These are phyloP conservation scores for Sindora glabra DNA, from an alignment of 306 rosid genomes.

Conservation along the genomic window DNA sequence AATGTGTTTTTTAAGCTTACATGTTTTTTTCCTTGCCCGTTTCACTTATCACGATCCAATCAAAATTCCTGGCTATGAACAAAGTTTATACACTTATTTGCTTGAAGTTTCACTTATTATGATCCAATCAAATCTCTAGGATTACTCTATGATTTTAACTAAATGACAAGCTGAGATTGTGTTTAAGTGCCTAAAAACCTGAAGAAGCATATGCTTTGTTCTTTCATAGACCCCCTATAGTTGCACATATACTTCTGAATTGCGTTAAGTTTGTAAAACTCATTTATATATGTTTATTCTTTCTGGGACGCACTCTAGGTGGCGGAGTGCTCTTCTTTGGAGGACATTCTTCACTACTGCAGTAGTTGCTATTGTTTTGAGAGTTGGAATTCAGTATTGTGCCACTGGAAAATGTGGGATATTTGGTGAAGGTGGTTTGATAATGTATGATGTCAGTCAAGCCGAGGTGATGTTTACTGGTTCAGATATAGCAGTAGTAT, in stretches of 20 bases:
- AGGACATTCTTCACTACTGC: slow-evolving; percentile 89
- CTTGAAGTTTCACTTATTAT: no score
- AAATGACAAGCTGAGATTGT: neutral
- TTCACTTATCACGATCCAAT: no score
- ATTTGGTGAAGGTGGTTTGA: slow-evolving; percentile 87
- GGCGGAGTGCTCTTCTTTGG: slow-evolving; percentile 96
- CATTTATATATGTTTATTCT: neutral
- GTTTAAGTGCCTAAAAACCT: neutral
- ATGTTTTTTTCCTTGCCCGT: no score
- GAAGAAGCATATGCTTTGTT: neutral
- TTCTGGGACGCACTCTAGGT: slow-evolving; percentile 34
- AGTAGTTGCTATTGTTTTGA: slow-evolving; percentile 74
- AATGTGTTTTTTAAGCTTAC: neutral
- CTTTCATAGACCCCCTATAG: neutral
- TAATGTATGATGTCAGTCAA: slow-evolving; percentile 59
- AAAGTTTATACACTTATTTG: neutral
- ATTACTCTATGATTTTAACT: slow-evolving; percentile 1
- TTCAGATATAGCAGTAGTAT: slow-evolving; percentile 45
- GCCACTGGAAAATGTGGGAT: slow-evolving; percentile 70
- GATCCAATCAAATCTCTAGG: neutral
- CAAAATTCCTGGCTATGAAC: neutral
- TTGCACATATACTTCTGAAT: neutral
- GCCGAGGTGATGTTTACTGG: slow-evolving; percentile 27
- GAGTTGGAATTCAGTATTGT: slow-evolving; percentile 55
- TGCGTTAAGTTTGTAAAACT: neutral